Evolutionary conservation across 257 asterid genomes (phyloP).

Genomic region (Solanum peruvianum): DNA sequence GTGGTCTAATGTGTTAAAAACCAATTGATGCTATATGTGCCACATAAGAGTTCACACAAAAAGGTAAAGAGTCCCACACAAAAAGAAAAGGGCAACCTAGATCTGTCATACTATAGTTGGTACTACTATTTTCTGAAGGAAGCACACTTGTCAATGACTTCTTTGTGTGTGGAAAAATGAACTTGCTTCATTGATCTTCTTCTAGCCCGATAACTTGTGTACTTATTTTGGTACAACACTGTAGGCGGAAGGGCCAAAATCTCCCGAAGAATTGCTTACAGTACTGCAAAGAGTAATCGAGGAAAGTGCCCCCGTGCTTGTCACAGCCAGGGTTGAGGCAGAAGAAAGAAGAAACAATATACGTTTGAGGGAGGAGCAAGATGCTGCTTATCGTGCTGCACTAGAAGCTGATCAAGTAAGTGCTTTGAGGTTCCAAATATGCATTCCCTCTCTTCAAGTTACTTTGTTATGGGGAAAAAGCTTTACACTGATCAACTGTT

Average conservation of each 20-base stretch:
- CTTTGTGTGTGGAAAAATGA: neutral
- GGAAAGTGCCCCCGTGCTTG: constrained; percentile 93
- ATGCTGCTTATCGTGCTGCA: constrained; percentile 91
- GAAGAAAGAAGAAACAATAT: constrained; percentile 83
- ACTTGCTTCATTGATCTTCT: neutral
- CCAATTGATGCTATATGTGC: neutral
- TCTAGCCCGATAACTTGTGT: neutral
- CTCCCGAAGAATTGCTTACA: constrained; percentile 75
- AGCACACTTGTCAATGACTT: neutral
- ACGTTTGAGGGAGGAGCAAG: constrained; percentile 95
- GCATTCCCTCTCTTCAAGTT: neutral
- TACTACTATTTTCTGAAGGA: neutral
- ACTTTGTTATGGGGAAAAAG: neutral
- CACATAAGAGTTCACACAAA: neutral
- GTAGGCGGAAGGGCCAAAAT: constrained; percentile 84
- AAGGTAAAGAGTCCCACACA: neutral
- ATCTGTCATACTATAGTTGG: neutral
- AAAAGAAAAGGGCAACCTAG: neutral
- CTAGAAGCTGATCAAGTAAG: constrained; percentile 99
- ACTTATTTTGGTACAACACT: neutral
- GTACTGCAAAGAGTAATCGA: constrained; percentile 84
- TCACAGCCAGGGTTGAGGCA: constrained; percentile 80
- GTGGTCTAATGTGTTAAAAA: neutral
- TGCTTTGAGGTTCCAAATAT: neutral
- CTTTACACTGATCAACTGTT: neutral